phyloP scores from a whole-genome alignment of 768 basidiomycete species.

The Collybiopsis confluens region DNA sequence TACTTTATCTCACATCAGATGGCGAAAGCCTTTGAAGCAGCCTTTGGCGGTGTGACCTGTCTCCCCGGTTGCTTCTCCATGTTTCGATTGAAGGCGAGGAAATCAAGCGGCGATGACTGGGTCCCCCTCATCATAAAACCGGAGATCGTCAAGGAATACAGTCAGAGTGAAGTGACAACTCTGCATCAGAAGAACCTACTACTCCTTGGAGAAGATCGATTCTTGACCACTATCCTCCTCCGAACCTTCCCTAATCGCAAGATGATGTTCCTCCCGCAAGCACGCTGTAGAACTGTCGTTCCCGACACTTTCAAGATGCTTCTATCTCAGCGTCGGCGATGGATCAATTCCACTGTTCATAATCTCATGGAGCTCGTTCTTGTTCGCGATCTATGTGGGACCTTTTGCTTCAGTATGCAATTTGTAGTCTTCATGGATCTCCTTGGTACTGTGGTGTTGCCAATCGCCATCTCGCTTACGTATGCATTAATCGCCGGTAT shows the following conservation, averaged over 20 bases:
- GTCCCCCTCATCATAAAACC: slow-evolving; percentile 95
- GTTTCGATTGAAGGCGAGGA: slow-evolving; percentile 96
- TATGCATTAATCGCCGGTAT: slow-evolving; percentile 83
- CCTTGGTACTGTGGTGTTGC: slow-evolving; percentile 86
- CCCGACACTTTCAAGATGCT: slow-evolving; percentile 93
- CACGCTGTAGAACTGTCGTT: slow-evolving; percentile 89
- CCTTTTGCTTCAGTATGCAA: slow-evolving; percentile 99
- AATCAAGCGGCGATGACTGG: slow-evolving; percentile 89
- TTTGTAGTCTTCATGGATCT: slow-evolving; percentile 99
- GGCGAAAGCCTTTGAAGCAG: slow-evolving; percentile 97
- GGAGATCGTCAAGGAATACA: slow-evolving; percentile 96
- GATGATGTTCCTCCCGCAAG: slow-evolving; percentile 99
- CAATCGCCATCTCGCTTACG: slow-evolving; percentile 89
- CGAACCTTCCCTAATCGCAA: slow-evolving; percentile 98
- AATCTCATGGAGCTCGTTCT: slow-evolving; percentile 98
- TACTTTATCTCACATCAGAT: slow-evolving; percentile 99
- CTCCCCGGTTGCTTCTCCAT: slow-evolving; percentile 99
- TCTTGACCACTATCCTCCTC: slow-evolving; percentile 92
- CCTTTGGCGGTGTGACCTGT: slow-evolving; percentile 99
- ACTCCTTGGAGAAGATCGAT: slow-evolving; percentile 96
- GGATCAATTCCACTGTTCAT: slow-evolving; percentile 99
- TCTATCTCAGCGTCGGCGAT: slow-evolving; percentile 93
- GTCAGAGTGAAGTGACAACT: slow-evolving; percentile 88
- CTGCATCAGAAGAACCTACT: slow-evolving; percentile 97
- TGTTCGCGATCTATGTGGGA: slow-evolving; percentile 95